Percentiles rank a stretch among this genome's conserved stretches.
Evolutionary conservation across 257 asterid genomes (phyloP).

Genomic region (Leptodermis oblonga): DNA sequence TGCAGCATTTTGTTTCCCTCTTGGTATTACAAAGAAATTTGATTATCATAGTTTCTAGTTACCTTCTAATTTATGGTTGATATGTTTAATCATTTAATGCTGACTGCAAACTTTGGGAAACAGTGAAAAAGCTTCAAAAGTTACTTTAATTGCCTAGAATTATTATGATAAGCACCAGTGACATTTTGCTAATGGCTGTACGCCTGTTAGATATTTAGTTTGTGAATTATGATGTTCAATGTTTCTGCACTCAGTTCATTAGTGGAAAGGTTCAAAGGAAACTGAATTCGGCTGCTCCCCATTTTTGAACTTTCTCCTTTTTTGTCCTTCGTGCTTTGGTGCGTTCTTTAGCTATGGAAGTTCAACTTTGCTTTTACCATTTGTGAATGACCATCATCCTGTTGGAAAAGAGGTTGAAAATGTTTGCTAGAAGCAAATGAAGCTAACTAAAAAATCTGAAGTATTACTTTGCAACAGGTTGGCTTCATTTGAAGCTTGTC

Average conservation of each 20-base stretch:
- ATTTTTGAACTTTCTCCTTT: neutral
- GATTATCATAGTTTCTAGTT: neutral
- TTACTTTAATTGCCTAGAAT: neutral
- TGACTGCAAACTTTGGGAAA: neutral
- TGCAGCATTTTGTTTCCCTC: conserved; percentile 86
- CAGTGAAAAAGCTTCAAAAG: neutral
- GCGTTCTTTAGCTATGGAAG: neutral
- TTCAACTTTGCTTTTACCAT: neutral
- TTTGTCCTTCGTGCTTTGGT: neutral
- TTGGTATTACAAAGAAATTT: conserved; percentile 46
- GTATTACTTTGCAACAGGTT: conserved; percentile 45
- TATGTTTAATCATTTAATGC: neutral
- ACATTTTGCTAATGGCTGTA: neutral
- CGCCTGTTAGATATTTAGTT: neutral
- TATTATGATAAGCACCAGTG: neutral
- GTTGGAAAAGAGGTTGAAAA: neutral
- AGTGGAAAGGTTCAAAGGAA: neutral
- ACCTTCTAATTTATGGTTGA: neutral
- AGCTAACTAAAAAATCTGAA: conserved; percentile 4
- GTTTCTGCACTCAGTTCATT: neutral
- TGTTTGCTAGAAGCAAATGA: neutral
- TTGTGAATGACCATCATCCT: neutral
- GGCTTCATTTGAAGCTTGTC: conserved; percentile 86
- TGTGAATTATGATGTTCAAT: neutral
- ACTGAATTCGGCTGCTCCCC: neutral